Conservation (phyloP, 2,329 filamentous ascomycete genomes). For the Clonostachys rhizophaga region DNA sequence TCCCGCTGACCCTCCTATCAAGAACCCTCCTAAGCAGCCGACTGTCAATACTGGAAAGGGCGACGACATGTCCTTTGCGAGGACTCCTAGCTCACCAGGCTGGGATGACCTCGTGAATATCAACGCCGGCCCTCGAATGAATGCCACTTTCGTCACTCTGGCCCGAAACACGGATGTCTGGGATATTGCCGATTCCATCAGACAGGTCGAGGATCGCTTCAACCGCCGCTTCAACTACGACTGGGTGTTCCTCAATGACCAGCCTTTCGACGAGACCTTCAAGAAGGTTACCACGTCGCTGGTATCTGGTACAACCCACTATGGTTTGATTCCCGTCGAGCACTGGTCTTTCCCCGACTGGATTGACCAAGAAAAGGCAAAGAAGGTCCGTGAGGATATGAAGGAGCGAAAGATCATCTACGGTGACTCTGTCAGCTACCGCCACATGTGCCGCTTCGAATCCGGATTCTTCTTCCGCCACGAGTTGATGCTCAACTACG, state of each 20-base stretch:
- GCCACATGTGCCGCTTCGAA: constrained; percentile 99
- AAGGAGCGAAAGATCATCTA: constrained; percentile 94
- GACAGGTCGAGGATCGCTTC: constrained; percentile 96
- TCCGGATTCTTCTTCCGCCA: constrained; percentile 99
- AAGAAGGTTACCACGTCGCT: constrained; percentile 86
- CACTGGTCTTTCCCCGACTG: constrained; percentile 97
- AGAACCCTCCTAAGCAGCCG: background rate
- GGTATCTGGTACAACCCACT: constrained; percentile 89
- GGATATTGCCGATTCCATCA: constrained; percentile 95
- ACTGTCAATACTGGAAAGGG: constrained; percentile 4
- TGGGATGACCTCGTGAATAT: constrained; percentile 47
- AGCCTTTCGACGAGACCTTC: constrained; percentile 89
- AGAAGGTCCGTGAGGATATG: constrained; percentile 92
- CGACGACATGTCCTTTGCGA: constrained; percentile 41
- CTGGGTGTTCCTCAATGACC: constrained; percentile 98
- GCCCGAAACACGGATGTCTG: constrained; percentile 91
- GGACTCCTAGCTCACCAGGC: constrained; percentile 45
- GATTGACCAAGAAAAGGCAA: constrained; percentile 93
- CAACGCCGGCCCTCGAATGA: constrained; percentile 72
- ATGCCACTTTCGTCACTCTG: constrained; percentile 95
- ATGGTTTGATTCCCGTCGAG: constrained; percentile 82
- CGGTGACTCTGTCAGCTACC: constrained; percentile 92
- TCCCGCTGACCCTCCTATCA: constrained; percentile 1
- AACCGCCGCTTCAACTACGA: constrained; percentile 96
- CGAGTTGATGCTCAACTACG: constrained; percentile 87